Evolutionary conservation across 164 flowering plant genomes (phyloP).

Genomic region (Chimonanthus praecox): DNA sequence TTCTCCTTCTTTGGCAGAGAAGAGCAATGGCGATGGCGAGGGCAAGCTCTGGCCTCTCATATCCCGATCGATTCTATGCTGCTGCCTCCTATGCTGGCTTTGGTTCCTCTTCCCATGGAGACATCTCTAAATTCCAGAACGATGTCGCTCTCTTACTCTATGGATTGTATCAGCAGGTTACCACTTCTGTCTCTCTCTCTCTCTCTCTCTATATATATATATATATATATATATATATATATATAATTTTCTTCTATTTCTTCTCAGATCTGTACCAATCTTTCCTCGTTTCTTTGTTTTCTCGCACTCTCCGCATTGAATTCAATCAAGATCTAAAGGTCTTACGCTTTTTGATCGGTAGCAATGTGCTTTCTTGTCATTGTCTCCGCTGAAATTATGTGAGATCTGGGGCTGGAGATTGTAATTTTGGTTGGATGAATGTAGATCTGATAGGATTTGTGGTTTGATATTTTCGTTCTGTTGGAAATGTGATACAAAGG

Average conservation of each 20-base stretch:
- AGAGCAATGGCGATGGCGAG: slow-evolving; percentile 54
- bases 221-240: no score
- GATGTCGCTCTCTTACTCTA: background rate
- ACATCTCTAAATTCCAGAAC: slow-evolving; percentile 62
- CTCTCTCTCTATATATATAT: background rate
- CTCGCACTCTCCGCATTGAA: background rate
- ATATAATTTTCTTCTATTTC: background rate
- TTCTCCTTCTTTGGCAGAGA: background rate
- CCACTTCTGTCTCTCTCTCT: background rate
- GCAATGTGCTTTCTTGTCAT: background rate
- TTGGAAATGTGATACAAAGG: background rate
- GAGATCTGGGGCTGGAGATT: background rate
- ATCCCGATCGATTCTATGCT: slow-evolving; percentile 90
- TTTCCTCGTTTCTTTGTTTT: background rate
- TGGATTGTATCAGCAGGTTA: background rate
- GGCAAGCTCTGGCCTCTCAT: slow-evolving; percentile 80
- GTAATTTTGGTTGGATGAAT: background rate
- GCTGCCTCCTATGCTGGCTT: slow-evolving; percentile 95
- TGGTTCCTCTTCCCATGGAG: slow-evolving; percentile 33
- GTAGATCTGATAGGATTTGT: background rate
- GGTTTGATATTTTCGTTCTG: background rate
- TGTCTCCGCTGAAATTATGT: background rate
- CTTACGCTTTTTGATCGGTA: no score
- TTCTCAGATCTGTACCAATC: background rate
- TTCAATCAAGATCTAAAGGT: no score